A percentile compares a stretch with the other conserved stretches of the same genome.
Evolutionary conservation across 2,329 filamentous ascomycete genomes (phyloP).

Genomic region (Knufia petricola): DNA sequence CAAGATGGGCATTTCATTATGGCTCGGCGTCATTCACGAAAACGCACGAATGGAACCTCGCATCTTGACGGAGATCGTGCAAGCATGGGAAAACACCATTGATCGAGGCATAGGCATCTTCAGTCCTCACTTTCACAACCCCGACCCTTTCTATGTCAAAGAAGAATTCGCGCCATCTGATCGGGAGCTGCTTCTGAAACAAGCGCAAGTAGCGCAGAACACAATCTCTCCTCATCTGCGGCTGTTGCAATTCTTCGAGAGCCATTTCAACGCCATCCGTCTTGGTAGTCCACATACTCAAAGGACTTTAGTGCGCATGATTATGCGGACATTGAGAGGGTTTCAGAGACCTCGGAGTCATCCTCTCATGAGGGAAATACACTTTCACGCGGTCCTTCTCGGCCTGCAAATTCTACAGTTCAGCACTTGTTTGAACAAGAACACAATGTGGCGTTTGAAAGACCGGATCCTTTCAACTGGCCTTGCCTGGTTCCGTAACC

Average conservation of each 20-base stretch:
- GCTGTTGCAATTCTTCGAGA: constrained; percentile 78
- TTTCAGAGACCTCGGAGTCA: constrained; percentile 63
- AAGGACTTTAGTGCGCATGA: constrained; percentile 68
- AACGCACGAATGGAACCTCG: constrained; percentile 81
- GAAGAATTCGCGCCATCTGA: constrained; percentile 92
- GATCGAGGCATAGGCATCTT: constrained; percentile 73
- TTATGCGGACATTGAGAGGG: constrained; percentile 68
- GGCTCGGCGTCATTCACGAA: constrained; percentile 95
- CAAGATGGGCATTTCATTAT: constrained; percentile 87
- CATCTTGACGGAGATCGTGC: constrained; percentile 74
- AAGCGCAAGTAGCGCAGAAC: constrained; percentile 70
- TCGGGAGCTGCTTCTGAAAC: constrained; percentile 60
- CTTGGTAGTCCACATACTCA: constrained; percentile 75
- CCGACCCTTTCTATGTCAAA: constrained; percentile 81
- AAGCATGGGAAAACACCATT: constrained; percentile 83
- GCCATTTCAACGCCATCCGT: constrained; percentile 90
- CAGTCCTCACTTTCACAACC: constrained; percentile 58
- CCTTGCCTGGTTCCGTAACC: constrained; percentile 75
- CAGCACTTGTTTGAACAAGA: constrained; percentile 54
- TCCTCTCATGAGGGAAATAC: constrained; percentile 81
- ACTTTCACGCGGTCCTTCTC: constrained; percentile 79
- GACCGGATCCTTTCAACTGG: constrained; percentile 80
- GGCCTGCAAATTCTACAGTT: constrained; percentile 67
- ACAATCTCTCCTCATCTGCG: constrained; percentile 77
- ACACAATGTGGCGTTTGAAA: constrained; percentile 71